Evolutionary conservation across 768 basidiomycete species (phyloP).

Genomic region (Russula ochroleuca): DNA sequence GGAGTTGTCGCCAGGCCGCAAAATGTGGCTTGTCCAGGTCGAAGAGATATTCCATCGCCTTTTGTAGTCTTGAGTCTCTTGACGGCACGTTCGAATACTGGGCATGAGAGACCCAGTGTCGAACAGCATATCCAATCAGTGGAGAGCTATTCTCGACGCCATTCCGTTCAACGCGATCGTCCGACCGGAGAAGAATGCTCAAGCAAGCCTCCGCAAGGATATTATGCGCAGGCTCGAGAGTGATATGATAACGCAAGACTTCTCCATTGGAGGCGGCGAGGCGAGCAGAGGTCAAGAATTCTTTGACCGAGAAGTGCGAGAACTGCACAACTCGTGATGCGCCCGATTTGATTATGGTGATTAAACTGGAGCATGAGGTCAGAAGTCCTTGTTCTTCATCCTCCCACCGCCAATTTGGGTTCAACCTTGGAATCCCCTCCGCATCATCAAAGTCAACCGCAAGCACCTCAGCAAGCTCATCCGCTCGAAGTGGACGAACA

Average conservation of each 20-base stretch:
- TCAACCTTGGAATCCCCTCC: not conserved
- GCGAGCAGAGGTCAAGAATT: not conserved
- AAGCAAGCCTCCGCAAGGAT: not conserved
- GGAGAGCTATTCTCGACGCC: not conserved
- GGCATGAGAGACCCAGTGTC: not conserved
- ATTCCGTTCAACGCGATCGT: not conserved
- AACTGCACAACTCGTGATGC: not conserved
- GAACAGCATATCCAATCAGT: not conserved
- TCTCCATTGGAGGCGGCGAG: not conserved
- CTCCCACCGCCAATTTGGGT: not conserved
- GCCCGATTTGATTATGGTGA: not conserved
- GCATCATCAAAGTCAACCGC: not conserved
- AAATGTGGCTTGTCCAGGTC: not conserved
- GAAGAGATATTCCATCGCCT: not conserved
- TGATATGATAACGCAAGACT: not conserved
- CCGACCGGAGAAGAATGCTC: not conserved
- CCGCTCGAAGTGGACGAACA: not conserved
- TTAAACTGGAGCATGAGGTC: not conserved
- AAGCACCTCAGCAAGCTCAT: not conserved
- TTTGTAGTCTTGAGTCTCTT: not conserved
- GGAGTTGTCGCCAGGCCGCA: not conserved
- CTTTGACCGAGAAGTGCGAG: not conserved
- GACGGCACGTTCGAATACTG: not conserved
- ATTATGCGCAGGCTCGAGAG: not conserved
- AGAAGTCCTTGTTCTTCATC: not conserved